Evolutionary conservation across 192 early-diverging fungal species (phyloP), one percentile per base, ranked within the genome.

Genomic region (Backusella sp.): DNA sequence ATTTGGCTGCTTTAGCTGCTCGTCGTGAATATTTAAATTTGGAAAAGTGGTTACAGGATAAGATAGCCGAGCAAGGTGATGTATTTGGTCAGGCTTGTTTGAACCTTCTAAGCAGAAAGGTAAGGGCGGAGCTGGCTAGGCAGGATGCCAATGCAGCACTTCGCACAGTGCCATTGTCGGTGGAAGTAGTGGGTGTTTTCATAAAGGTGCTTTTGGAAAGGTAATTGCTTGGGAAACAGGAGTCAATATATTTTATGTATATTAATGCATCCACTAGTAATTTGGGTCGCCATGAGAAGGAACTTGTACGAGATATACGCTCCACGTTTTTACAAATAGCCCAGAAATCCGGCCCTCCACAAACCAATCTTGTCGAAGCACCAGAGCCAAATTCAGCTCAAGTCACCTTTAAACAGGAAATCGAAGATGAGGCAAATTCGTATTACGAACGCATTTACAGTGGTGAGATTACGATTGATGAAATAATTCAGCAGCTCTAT

Each of bases 11-110:
- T 0, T 81, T 96, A 14, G 94, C 95, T 4, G 91, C 91, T 2
- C 85, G 93, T 7, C 82, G 93, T 30, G 92, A 95, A 72, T 93
- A 90, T 66, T 77, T 96, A 4, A 95, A 93, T 70, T 76, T 96
- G 1, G 95, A 95, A 74, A 95, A 94, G 78, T 96, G 94, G 94
- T 78, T 96, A 9, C 88, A 86, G 71, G 94, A 94, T 59, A 90
- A 91, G 34, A 86, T 95, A 12, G 67, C 76, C 7, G 85, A 89
- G 6, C 85, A 90, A 41, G 86, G 90, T n/a, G 88, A 91, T 41
- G 35, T 77, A 12, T 96, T 96, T 83, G 68, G 91, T 46, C 82
- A 83, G 19, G 88, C 91, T 0, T 94, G 93, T 77, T 79, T 96
- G 62, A 92, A 95, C 26, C 95, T 92, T 76, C 78, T 96, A 39